Evolutionary conservation across 2,329 filamentous ascomycete genomes (phyloP).

Genomic region (Anthostomella pinea): DNA sequence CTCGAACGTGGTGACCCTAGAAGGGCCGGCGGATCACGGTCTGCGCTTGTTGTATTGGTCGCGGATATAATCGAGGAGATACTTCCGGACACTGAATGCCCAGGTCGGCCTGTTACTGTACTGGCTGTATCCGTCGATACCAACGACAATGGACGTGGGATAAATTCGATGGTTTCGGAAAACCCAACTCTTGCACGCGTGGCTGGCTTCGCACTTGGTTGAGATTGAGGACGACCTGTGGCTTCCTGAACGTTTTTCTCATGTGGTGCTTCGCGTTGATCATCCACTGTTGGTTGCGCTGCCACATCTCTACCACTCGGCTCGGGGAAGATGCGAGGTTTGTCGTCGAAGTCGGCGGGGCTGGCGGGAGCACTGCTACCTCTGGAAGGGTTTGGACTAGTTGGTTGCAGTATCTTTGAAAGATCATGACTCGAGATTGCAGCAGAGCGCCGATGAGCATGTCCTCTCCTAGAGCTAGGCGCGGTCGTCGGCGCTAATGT

Average conservation of each 20-base stretch:
- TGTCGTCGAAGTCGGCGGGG: conserved; percentile 47
- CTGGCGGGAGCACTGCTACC: conserved; percentile 65
- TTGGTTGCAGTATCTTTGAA: conserved; percentile 62
- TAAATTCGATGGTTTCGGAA: conserved; percentile 79
- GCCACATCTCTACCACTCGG: too few relatives aligned
- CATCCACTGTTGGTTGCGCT: conserved; percentile 15
- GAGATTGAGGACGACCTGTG: conserved; percentile 24
- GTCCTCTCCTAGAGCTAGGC: conserved; percentile 58
- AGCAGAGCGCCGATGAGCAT: conserved; percentile 77
- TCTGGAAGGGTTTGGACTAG: conserved; percentile 48
- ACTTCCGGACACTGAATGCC: conserved; percentile 74
- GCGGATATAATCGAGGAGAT: conserved; percentile 73
- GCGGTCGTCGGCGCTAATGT: conserved; percentile 48
- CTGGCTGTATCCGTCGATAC: conserved; percentile 83
- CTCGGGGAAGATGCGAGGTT: conserved; percentile 25
- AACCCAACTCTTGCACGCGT: conserved; percentile 73
- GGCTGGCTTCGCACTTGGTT: conserved; percentile 25
- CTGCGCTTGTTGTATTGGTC: conserved; percentile 43
- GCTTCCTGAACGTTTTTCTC: too few relatives aligned
- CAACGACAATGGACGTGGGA: conserved; percentile 76
- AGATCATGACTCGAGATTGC: conserved; percentile 84
- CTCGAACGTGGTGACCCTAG: conserved; percentile 40
- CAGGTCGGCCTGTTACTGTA: conserved; percentile 64
- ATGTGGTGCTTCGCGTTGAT: conserved; percentile 25
- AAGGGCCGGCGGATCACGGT: conserved; percentile 37